These are phyloP conservation scores for Miscanthus lutarioriparius DNA, from an alignment of 176 grass and related monocot genomes.

Conservation along the genomic window DNA sequence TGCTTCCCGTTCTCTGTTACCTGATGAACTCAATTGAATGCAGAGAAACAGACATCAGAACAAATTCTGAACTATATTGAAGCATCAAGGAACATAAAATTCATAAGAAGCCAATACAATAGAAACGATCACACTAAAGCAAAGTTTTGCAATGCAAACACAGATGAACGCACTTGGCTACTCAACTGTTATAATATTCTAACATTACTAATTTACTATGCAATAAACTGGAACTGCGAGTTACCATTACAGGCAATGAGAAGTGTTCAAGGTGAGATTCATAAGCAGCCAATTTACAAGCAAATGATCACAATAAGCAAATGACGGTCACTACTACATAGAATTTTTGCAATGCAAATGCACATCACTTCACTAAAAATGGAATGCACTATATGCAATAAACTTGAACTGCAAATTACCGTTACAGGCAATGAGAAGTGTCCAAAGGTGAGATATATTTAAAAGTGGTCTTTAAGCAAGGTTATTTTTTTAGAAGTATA, in stretches of 20 bases:
- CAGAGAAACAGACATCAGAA: not conserved
- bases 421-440: not conserved
- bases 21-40: conserved; percentile 39
- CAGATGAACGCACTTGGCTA: not conserved
- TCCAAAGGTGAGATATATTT: not conserved
- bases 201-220: not conserved
- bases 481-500: not conserved
- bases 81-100: not conserved
- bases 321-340: not conserved
- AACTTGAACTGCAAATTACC: not conserved
- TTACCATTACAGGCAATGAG: not conserved
- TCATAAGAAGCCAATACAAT: not conserved
- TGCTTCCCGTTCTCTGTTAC: conserved; percentile 84
- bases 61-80: not conserved
- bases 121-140: not conserved
- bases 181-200: not conserved
- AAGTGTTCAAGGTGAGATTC: not conserved
- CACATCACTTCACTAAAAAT: too few species aligned
- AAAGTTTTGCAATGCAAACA: not conserved
- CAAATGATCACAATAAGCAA: not conserved
- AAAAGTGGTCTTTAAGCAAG: not conserved
- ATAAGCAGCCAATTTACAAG: not conserved
- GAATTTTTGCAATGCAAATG: not conserved
- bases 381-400: not conserved
- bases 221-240: not conserved